Percentiles rank a stretch among this genome's conserved stretches.
These are phyloP conservation scores for Cephalotrichum gorgonifer DNA, from an alignment of 2,329 filamentous ascomycete genomes.

Conservation along the genomic window DNA sequence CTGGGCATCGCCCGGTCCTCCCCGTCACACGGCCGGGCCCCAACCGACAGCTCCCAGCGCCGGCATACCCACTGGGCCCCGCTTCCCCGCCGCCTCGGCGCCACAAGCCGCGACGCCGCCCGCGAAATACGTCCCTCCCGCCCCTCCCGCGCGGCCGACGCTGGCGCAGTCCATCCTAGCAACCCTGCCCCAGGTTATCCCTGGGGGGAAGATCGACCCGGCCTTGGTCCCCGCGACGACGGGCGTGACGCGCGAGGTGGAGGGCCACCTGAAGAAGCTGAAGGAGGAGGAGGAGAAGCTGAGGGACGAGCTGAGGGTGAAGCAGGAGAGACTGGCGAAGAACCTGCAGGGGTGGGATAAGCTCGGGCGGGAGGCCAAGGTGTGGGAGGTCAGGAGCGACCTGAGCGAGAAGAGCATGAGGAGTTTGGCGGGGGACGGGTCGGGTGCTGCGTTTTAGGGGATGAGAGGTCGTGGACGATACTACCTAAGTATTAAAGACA, in stretches of 20 bases:
- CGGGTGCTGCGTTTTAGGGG: constrained; percentile 40
- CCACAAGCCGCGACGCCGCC: constrained; percentile 21
- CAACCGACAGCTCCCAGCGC: constrained; percentile 21
- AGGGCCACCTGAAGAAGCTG: constrained; percentile 41
- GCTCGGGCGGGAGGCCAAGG: constrained; percentile 41
- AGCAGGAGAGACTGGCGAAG: constrained; percentile 44
- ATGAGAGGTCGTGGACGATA: background rate
- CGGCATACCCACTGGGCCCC: constrained; percentile 38
- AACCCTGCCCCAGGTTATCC: constrained; percentile 38
- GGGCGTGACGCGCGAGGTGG: constrained; percentile 40
- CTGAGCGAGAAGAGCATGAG: constrained; percentile 46
- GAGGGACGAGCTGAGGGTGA: constrained; percentile 39
- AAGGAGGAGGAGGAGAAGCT: constrained; percentile 48
- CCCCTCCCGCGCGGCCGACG: constrained; percentile 37
- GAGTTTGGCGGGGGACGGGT: constrained; percentile 44
- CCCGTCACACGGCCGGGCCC: constrained; percentile 14
- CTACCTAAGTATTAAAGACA: no score
- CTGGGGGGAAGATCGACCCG: constrained; percentile 44
- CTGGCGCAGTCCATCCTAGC: constrained; percentile 42
- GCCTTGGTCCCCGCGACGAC: constrained; percentile 29
- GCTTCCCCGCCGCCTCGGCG: constrained; percentile 20
- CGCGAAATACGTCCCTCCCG: constrained; percentile 45
- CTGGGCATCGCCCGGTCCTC: constrained; percentile 22
- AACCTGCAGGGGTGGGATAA: constrained; percentile 43
- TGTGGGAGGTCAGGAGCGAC: constrained; percentile 45